Evolutionary conservation across 768 basidiomycete genomes (phyloP).

Genomic region (Melanogaster broomeanus): DNA sequence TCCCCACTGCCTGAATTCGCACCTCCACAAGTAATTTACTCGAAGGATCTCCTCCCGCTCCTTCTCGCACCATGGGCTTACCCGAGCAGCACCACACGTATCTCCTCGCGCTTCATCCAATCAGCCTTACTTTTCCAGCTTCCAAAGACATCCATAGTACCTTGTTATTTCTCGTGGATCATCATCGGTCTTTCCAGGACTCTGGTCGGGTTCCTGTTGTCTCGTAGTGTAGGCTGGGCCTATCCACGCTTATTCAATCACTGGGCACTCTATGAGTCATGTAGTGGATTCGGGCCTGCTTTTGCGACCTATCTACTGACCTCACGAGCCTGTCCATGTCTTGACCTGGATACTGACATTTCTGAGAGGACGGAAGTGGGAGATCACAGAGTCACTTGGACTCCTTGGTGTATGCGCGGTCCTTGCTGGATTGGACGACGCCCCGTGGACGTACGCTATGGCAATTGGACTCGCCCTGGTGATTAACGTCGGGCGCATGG

Average conservation of each 20-base stretch:
- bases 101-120: constrained; percentile 23
- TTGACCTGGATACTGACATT: background rate
- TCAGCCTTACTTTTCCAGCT: constrained; percentile 14
- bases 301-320: constrained; percentile 24
- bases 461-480: constrained; percentile 27
- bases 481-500: constrained; percentile 13
- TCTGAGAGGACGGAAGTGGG: constrained; percentile 14
- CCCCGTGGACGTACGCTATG: constrained; percentile 42
- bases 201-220: constrained; percentile 22
- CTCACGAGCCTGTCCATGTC: constrained; percentile 15
- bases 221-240: constrained; percentile 37
- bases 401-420: constrained; percentile 10
- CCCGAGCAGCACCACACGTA: constrained; percentile 21
- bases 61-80: constrained; percentile 39
- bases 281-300: constrained; percentile 39
- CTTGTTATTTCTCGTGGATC: constrained; percentile 25
- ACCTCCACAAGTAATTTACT: constrained; percentile 40
- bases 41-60: constrained; percentile 33
- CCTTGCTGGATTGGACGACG: constrained; percentile 31
- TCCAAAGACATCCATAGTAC: constrained; percentile 1
- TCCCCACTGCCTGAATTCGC: constrained; percentile 31
- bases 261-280: constrained; percentile 40
- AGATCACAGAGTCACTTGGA: constrained; percentile 13
- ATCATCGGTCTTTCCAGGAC: constrained; percentile 18
- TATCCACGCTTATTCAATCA: constrained; percentile 41